A percentile compares a stretch with the other conserved stretches of the same genome.
phyloP scores from a whole-genome alignment of 2,329 filamentous ascomycete genomes.

The Leptographium wingfieldii region DNA sequence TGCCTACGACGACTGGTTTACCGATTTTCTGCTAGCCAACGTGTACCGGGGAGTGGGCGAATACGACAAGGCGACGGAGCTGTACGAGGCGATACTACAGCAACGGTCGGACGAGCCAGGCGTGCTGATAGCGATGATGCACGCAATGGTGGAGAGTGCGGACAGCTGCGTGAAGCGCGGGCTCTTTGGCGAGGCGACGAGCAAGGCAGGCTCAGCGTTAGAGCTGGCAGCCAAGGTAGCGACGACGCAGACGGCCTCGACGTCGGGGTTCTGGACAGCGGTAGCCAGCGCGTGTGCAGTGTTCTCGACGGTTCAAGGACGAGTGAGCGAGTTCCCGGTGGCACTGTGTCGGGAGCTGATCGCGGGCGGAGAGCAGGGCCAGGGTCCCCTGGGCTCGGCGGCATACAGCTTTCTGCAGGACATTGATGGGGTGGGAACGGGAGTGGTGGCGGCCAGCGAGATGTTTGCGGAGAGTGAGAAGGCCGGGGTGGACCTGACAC shows the following conservation, averaged over 20 bases:
- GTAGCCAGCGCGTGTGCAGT: slow-evolving; percentile 79
- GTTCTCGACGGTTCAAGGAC: slow-evolving; percentile 66
- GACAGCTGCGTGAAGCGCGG: slow-evolving; percentile 68
- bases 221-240: slow-evolving; percentile 51
- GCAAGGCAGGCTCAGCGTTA: slow-evolving; percentile 58
- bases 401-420: slow-evolving; percentile 53
- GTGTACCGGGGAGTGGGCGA: slow-evolving; percentile 87
- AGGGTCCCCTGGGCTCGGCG: slow-evolving; percentile 10
- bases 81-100: slow-evolving; percentile 62
- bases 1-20: slow-evolving; percentile 75
- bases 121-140: slow-evolving; percentile 74
- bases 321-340: slow-evolving; percentile 48
- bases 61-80: slow-evolving; percentile 66
- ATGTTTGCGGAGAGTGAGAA: slow-evolving; percentile 34
- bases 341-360: slow-evolving; percentile 41
- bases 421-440: slow-evolving; percentile 49
- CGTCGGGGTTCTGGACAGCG: slow-evolving; percentile 84
- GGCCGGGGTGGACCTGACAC: slow-evolving; percentile 37
- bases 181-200: slow-evolving; percentile 69
- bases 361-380: slow-evolving; percentile 19
- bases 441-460: slow-evolving; percentile 31
- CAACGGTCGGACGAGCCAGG: slow-evolving; percentile 66
- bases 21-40: slow-evolving; percentile 92
- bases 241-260: slow-evolving; percentile 48
- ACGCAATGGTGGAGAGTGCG: slow-evolving; percentile 75